Conservation (phyloP, 495 filamentous ascomycete genomes). For the Barbatosphaeria neglecta region DNA sequence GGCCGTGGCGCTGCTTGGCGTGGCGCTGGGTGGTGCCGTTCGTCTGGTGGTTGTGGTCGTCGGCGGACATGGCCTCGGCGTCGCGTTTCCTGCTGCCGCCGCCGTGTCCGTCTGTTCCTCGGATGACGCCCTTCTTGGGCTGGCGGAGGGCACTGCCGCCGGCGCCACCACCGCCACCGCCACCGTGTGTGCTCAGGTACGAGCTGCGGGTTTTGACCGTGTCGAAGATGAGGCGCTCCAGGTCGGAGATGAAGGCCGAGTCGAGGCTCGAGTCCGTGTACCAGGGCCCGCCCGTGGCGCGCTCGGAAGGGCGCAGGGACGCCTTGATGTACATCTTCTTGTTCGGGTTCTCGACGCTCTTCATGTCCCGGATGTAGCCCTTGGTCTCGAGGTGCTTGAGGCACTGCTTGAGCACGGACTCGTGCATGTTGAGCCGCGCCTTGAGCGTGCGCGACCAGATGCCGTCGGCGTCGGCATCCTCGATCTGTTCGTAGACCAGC, state of each 20-base stretch:
- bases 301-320: constrained; percentile 64
- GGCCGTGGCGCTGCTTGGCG: constrained; percentile 17
- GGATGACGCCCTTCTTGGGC: constrained; percentile 35
- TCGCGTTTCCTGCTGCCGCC: constrained; percentile 28
- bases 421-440: constrained; percentile 62
- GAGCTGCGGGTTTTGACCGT: constrained; percentile 61
- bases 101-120: constrained; percentile 18
- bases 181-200: constrained; percentile 33
- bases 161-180: constrained; percentile 7
- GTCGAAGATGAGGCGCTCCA: constrained; percentile 47
- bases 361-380: constrained; percentile 44
- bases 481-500: constrained; percentile 75
- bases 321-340: constrained; percentile 80
- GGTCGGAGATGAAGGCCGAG: constrained; percentile 59
- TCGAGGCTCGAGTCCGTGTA: constrained; percentile 81
- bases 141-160: constrained; percentile 1
- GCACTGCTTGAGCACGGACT: constrained; percentile 58
- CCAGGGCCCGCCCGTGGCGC: constrained; percentile 87
- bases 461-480: constrained; percentile 66
- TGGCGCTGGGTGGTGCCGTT: background rate
- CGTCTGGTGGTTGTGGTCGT: too few relatives aligned
- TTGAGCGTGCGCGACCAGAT: constrained; percentile 81
- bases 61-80: constrained; percentile 32
- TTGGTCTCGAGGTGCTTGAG: constrained; percentile 66
- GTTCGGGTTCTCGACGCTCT: constrained; percentile 50